phyloP scores from a whole-genome alignment of 495 filamentous ascomycete genomes.

The Halenospora varia region DNA sequence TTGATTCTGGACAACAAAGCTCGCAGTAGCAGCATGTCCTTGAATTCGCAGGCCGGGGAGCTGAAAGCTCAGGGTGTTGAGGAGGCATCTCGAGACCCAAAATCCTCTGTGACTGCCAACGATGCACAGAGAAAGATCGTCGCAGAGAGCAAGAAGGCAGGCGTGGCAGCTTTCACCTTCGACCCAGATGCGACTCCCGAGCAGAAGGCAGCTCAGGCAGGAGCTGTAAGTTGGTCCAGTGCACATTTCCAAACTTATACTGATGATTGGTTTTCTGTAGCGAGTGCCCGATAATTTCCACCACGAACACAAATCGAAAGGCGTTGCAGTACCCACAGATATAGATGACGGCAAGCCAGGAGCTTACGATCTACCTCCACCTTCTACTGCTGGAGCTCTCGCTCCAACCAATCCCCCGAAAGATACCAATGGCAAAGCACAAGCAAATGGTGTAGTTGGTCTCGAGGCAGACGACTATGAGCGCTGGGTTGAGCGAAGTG shows the following conservation, averaged over 20 bases:
- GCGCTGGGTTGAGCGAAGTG: constrained; percentile 64
- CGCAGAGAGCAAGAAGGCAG: constrained; percentile 70
- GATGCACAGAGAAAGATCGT: constrained; percentile 67
- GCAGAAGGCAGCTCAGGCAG: constrained; percentile 75
- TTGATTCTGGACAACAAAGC: constrained; percentile 9
- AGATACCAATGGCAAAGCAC: constrained; percentile 40
- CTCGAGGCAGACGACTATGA: constrained; percentile 53
- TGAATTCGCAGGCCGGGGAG: constrained; percentile 39
- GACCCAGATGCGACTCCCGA: constrained; percentile 80
- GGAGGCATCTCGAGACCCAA: constrained; percentile 65
- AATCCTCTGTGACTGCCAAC: constrained; percentile 62
- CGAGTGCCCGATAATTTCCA: constrained; percentile 59
- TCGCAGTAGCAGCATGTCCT: constrained; percentile 14
- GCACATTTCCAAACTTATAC: neutral
- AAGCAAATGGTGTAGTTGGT: constrained; percentile 38
- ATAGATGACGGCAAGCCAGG: constrained; percentile 64
- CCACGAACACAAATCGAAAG: constrained; percentile 59
- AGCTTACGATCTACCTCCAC: constrained; percentile 73
- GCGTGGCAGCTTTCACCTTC: constrained; percentile 77
- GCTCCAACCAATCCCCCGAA: constrained; percentile 40
- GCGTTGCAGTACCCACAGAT: constrained; percentile 69
- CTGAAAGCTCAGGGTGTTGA: constrained; percentile 75
- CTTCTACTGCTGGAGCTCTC: constrained; percentile 63
- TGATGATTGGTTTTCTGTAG: constrained; percentile 32
- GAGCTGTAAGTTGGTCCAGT: constrained; percentile 56